Conservation (phyloP, 164 flowering plant species). For the Tinospora cordifolia region DNA sequence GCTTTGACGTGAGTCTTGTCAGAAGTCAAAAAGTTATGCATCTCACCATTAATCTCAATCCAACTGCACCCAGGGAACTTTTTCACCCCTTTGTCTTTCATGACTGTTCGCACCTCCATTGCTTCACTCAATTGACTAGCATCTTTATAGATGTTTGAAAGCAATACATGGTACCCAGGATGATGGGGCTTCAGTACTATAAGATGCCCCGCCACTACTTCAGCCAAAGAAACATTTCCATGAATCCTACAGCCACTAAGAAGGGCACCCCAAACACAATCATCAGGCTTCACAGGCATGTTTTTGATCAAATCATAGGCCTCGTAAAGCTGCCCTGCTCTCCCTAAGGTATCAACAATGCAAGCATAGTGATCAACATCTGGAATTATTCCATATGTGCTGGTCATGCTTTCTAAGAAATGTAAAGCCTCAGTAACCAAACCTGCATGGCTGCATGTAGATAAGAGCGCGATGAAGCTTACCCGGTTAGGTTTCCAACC, state of each 20-base stretch:
- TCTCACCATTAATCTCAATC: constrained; percentile 21
- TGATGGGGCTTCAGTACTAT: constrained; percentile 23
- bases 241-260: constrained; percentile 27
- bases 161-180: constrained; percentile 27
- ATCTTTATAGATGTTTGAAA: constrained; percentile 22
- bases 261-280: constrained; percentile 27
- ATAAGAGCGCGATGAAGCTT: constrained; percentile 25
- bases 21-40: constrained; percentile 18
- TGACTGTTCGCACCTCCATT: constrained; percentile 17
- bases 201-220: constrained; percentile 24
- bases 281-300: constrained; percentile 26
- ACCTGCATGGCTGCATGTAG: constrained; percentile 26
- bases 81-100: constrained; percentile 23
- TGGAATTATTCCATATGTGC: constrained; percentile 16
- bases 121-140: constrained; percentile 22
- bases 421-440: constrained; percentile 20
- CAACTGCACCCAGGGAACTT: constrained; percentile 29
- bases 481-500: constrained; percentile 24
- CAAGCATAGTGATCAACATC: constrained; percentile 27
- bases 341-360: constrained; percentile 20
- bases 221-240: constrained; percentile 21
- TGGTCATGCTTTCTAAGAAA: constrained; percentile 19
- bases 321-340: constrained; percentile 21
- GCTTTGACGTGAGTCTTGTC: constrained; percentile 22
- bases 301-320: constrained; percentile 21